Conservation (phyloP, 495 filamentous ascomycete genomes). For the Penicillium steckii region DNA sequence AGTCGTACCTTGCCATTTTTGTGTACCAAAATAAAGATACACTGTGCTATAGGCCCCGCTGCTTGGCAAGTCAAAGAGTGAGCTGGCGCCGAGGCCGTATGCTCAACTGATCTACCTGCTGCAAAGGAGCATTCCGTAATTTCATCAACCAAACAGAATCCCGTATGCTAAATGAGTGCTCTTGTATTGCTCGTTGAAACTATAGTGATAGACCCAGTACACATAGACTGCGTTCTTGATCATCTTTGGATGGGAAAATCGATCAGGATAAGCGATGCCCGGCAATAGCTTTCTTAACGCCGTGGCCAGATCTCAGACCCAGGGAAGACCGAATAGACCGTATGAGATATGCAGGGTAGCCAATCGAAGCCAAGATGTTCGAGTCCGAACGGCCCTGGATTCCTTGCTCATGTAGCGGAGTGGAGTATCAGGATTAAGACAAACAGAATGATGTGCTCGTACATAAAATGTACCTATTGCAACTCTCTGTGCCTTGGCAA, state of each 20-base stretch:
- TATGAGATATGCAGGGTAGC: conserved; percentile 7
- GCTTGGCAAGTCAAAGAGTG: conserved; percentile 15
- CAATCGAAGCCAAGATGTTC: conserved; percentile 3
- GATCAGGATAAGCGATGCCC: neutral
- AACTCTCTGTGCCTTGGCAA: neutral
- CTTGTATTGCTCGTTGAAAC: neutral
- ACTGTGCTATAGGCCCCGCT: conserved; percentile 1
- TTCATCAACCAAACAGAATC: neutral
- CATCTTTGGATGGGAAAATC: neutral
- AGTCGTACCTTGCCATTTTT: neutral
- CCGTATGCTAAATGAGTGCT: neutral
- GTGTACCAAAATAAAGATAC: conserved; percentile 7
- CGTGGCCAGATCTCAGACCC: neutral
- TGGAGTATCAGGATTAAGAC: conserved; percentile 8
- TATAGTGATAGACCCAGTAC: neutral
- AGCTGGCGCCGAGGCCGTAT: conserved; percentile 11
- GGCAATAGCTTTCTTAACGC: neutral
- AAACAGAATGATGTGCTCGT: neutral
- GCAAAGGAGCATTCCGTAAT: neutral
- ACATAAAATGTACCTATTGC: neutral
- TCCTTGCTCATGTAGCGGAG: neutral
- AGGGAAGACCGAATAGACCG: conserved; percentile 11
- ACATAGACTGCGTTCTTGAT: neutral
- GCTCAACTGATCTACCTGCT: conserved; percentile 1
- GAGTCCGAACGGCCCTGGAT: conserved; percentile 1